Evolutionary conservation across 805 yeast genomes (phyloP).

Genomic region (Yamadazyma akitaensis): DNA sequence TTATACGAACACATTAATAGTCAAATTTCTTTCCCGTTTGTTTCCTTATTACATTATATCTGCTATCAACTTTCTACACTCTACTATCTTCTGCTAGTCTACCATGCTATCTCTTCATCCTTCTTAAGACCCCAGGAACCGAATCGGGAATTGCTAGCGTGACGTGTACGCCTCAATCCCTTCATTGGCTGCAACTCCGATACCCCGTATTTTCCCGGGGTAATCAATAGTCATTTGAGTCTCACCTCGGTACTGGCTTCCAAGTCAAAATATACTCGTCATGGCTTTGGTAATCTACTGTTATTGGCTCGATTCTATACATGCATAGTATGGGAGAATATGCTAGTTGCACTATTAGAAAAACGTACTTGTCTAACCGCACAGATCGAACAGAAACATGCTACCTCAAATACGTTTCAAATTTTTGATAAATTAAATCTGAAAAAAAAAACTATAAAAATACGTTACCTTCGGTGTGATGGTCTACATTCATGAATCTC

Average conservation of each 20-base stretch:
- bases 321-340: not conserved
- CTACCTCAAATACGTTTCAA: too few relatives aligned
- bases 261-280: not conserved
- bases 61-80: not conserved
- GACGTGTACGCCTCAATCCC: not conserved
- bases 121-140: constrained; percentile 1
- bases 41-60: too few relatives aligned
- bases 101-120: not conserved
- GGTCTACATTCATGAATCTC: too few relatives aligned
- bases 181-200: constrained; percentile 6
- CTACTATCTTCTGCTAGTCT: not conserved
- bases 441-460: too few relatives aligned
- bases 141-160: not conserved
- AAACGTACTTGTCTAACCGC: too few relatives aligned
- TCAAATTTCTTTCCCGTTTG: too few relatives aligned
- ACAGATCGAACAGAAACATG: too few relatives aligned
- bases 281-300: too few relatives aligned
- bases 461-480: too few relatives aligned
- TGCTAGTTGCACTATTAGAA: too few relatives aligned
- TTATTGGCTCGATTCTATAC: not conserved
- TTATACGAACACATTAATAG: constrained; percentile 2
- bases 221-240: not conserved
- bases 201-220: not conserved
- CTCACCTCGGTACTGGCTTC: not conserved
- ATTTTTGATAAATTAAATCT: too few relatives aligned